These are phyloP conservation scores for Penicillium sp. DNA, from an alignment of 2,329 filamentous ascomycete species.

Conservation along the genomic window DNA sequence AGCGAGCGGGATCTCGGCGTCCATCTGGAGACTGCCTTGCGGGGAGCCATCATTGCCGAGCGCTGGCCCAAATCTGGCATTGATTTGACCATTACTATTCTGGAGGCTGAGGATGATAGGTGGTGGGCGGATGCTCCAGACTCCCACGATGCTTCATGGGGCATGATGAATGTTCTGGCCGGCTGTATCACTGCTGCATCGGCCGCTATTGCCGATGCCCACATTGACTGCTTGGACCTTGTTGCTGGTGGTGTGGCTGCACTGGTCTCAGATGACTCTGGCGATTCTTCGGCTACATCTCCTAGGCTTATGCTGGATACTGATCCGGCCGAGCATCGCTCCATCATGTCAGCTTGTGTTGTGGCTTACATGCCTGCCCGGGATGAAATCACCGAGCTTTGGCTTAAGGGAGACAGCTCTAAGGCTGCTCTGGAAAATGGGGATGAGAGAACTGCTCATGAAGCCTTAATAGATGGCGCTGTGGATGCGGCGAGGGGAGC, in stretches of 20 bases:
- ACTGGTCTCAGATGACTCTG: conserved; percentile 55
- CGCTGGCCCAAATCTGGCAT: conserved; percentile 98
- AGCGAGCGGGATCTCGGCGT: conserved; percentile 86
- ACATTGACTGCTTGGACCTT: conserved; percentile 92
- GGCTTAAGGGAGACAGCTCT: conserved; percentile 76
- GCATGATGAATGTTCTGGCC: conserved; percentile 86
- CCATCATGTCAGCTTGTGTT: conserved; percentile 79
- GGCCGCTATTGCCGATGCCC: conserved; percentile 88
- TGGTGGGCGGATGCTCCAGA: conserved; percentile 61
- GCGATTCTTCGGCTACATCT: conserved; percentile 21
- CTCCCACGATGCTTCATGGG: conserved; percentile 67
- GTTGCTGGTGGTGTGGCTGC: conserved; percentile 88
- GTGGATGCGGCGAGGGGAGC: conserved; percentile 63
- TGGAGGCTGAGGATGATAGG: conserved; percentile 86
- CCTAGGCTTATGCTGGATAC: conserved; percentile 69
- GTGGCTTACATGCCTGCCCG: conserved; percentile 83
- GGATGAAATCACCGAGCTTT: conserved; percentile 92
- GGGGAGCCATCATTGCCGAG: conserved; percentile 87
- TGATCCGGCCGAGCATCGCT: conserved; percentile 74
- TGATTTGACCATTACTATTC: conserved; percentile 89
- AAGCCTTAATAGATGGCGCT: conserved; percentile 62
- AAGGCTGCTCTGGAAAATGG: conserved; percentile 28
- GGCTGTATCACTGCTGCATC: conserved; percentile 93
- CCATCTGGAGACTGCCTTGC: conserved; percentile 85
- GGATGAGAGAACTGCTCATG: conserved; percentile 44